These are phyloP conservation scores for Onygena corvina DNA, from an alignment of 2,329 filamentous ascomycete species.

Conservation along the genomic window DNA sequence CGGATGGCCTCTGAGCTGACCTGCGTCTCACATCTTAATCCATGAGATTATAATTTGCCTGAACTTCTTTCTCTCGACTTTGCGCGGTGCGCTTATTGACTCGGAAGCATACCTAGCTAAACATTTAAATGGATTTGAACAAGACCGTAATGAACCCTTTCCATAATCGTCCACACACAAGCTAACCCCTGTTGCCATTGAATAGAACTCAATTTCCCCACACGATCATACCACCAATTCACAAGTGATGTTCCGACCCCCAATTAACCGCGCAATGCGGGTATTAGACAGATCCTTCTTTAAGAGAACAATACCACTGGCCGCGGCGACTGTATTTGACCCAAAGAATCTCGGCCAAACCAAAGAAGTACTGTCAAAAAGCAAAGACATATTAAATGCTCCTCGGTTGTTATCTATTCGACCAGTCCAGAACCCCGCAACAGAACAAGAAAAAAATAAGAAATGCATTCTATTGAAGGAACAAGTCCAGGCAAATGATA, in stretches of 20 bases:
- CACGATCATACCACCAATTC: background rate
- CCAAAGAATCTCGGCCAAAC: constrained; percentile 61
- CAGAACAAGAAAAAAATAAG: constrained; percentile 28
- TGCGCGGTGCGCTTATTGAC: background rate
- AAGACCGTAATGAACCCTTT: background rate
- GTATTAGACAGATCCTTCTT: constrained; percentile 77
- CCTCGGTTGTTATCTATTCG: constrained; percentile 54
- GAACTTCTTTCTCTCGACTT: too few species aligned
- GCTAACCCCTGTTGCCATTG: background rate
- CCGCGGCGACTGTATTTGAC: constrained; percentile 67
- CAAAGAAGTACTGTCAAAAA: constrained; percentile 53
- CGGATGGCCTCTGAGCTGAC: background rate
- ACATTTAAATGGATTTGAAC: constrained; percentile 3
- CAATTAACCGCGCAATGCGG: constrained; percentile 66
- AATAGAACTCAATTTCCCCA: background rate
- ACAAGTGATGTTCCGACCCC: constrained; percentile 57
- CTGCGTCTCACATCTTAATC: too few species aligned
- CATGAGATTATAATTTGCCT: too few species aligned
- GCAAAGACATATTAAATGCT: constrained; percentile 52
- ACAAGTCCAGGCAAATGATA: constrained; percentile 30
- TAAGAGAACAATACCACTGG: constrained; percentile 58
- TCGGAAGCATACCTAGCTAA: too few species aligned
- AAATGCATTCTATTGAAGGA: constrained; percentile 33
- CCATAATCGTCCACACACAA: background rate
- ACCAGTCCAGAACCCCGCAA: constrained; percentile 45